A percentile compares a stretch with the other conserved stretches of the same genome.
phyloP scores from a whole-genome alignment of 169 alveolate species.

The Ichthyophthirius multifiliis region DNA sequence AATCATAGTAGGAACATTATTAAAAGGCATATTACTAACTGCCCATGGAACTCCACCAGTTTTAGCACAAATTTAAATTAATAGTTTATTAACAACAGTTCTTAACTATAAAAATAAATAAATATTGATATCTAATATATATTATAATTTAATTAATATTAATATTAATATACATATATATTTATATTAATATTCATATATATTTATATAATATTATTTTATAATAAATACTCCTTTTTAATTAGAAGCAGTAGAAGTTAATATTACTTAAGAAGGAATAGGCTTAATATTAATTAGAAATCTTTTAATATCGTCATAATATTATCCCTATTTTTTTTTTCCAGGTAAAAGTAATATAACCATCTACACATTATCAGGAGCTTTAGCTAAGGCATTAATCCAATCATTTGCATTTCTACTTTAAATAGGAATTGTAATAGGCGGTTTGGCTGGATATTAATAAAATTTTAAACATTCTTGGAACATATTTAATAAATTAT shows the following conservation, averaged over 20 bases:
- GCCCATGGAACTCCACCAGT: slow-evolving; percentile 79
- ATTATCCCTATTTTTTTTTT: slow-evolving; percentile 46
- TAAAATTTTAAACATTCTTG: slow-evolving; percentile 36
- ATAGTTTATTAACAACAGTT: slow-evolving; percentile 54
- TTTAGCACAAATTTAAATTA: slow-evolving; percentile 66
- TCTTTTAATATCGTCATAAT: slow-evolving; percentile 54
- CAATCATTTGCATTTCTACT: slow-evolving; percentile 41
- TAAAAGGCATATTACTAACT: slow-evolving; percentile 58
- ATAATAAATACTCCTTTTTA: slow-evolving; percentile 21
- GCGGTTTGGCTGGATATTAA: slow-evolving; percentile 52
- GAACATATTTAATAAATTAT: slow-evolving; percentile 39
- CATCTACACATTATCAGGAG: slow-evolving; percentile 6
- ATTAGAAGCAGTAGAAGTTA: slow-evolving; percentile 32
- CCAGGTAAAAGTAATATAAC: slow-evolving; percentile 57
- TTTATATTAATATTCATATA: too few species aligned
- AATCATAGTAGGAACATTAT: slow-evolving; percentile 68
- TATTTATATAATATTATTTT: not conserved
- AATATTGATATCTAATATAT: not conserved
- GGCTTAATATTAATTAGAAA: slow-evolving; percentile 30
- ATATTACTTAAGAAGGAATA: slow-evolving; percentile 62
- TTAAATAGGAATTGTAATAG: slow-evolving; percentile 28
- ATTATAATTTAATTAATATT: not conserved
- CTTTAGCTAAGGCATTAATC: slow-evolving; percentile 12
- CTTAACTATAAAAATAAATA: not conserved
- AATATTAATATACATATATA: too few species aligned